Evolutionary conservation across 768 basidiomycete species (phyloP), one percentile per base, ranked within the genome.

Genomic region (Auricularia auricula-judae): DNA sequence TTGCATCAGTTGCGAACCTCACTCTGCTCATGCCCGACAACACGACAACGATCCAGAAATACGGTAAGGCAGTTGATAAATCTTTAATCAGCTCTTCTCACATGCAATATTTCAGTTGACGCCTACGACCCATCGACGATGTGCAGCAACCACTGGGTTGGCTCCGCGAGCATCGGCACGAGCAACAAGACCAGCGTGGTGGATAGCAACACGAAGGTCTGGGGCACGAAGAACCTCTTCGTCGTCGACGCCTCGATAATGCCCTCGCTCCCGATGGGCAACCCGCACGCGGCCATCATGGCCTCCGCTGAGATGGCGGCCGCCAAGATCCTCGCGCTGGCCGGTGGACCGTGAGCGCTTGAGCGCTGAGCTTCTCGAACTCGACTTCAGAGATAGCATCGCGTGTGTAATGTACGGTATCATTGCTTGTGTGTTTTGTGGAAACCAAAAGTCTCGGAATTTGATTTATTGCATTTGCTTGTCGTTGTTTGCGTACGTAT

Each of bases 141-240:
- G 69, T 76, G 82, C 72, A 84, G 83, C 4, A 87, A 87, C 68
- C 85, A 87, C 71, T 86, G 85, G 84, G 81, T 84, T 18, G 84
- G 83, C 21, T 77, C 84, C 3, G 79, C 78, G 68, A 75, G 71
- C 42, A 82, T 86, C 53, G 81, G 81, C 42, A 72, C 71, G 21
- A 67, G 71, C 42, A 70, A 73, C 29, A 65, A 59, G 36, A 74
- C 72, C n/a, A 67, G 67, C 5, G 85, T 87, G 29, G 84, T 87
- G 21, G 85, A 86, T 66, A 71, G 78, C 65, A 84, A 86, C 70
- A 74, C 78, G 11, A 82, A 83, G 70, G 86, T 86, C 3, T 74
- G 74, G 60, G 73, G 74, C 64, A 81, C 80, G 3, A 76, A 78
- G 67, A 81, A 79, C 67, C 72, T 85, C 66, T 85, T 85, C 71